Evolutionary conservation across 371 early-diverging fungal species (phyloP).

Genomic region (Scutellospora calospora): DNA sequence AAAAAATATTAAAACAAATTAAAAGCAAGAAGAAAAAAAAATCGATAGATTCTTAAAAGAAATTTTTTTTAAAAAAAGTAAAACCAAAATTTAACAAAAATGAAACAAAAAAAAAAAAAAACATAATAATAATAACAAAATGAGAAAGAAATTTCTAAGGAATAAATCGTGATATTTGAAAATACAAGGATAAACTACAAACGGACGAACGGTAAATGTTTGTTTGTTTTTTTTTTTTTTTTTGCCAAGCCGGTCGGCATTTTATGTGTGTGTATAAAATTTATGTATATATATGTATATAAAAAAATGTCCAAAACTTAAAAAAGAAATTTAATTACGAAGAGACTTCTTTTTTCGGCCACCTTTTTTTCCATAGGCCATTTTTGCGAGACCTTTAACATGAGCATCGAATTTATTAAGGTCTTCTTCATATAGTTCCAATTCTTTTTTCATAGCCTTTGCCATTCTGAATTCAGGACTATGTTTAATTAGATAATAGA

Average conservation of each 20-base stretch:
- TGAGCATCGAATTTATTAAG: slow-evolving; percentile 1
- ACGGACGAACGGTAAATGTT: too few relatives aligned
- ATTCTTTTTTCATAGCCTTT: slow-evolving; percentile 24
- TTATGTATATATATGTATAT: neutral
- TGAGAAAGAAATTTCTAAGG: too few relatives aligned
- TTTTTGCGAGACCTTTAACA: neutral
- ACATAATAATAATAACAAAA: too few relatives aligned
- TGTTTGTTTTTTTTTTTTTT: too few relatives aligned
- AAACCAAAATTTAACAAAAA: too few relatives aligned
- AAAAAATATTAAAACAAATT: too few relatives aligned
- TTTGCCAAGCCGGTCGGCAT: slow-evolving; percentile 38
- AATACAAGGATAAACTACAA: too few relatives aligned
- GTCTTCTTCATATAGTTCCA: slow-evolving; percentile 16
- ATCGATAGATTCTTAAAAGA: too few relatives aligned
- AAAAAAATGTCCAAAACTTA: slow-evolving; percentile 4
- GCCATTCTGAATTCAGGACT: slow-evolving; percentile 20
- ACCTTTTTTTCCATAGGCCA: slow-evolving; percentile 29
- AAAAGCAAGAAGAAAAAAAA: too few relatives aligned
- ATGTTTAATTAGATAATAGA: slow-evolving; percentile 38
- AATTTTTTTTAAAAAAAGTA: too few relatives aligned
- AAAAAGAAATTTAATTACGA: slow-evolving; percentile 6
- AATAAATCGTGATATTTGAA: too few relatives aligned
- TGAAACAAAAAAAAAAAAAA: too few relatives aligned
- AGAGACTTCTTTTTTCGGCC: slow-evolving; percentile 2
- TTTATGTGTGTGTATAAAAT: neutral